These are phyloP conservation scores for Nicotiana attenuata DNA, from an alignment of 257 asterid genomes.

Conservation along the genomic window DNA sequence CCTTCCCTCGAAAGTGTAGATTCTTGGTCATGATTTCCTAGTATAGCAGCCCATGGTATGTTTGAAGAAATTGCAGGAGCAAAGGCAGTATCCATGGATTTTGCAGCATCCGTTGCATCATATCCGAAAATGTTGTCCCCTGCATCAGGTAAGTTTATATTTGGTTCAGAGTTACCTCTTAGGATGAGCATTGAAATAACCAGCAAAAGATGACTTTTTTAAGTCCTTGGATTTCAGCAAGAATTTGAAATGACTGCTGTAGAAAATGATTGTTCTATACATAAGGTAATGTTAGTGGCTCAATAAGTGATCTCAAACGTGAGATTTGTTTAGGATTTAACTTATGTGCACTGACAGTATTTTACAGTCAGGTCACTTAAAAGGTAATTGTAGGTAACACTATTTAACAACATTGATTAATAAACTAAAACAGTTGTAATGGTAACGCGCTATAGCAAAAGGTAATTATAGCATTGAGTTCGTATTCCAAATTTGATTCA, in stretches of 20 bases:
- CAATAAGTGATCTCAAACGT: neutral
- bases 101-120: slow-evolving; percentile 65
- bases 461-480: neutral
- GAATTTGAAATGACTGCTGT: neutral
- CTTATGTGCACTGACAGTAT: no score
- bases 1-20: slow-evolving; percentile 71
- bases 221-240: neutral
- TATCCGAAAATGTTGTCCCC: slow-evolving; percentile 85
- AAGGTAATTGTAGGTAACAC: no score
- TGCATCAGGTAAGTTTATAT: slow-evolving; percentile 23
- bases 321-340: no score
- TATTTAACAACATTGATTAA: no score
- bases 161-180: neutral
- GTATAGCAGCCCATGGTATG: slow-evolving; percentile 91
- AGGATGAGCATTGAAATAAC: neutral
- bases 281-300: neutral
- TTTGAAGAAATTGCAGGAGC: slow-evolving; percentile 64
- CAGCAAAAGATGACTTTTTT: neutral
- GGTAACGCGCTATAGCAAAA: no score
- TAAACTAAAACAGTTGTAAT: no score
- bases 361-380: no score
- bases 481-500: neutral
- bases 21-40: slow-evolving; percentile 95
- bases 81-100: slow-evolving; percentile 80
- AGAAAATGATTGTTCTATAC: neutral